Conservation (phyloP, 202 grass and related monocot genomes). For the Zizania palustris region DNA sequence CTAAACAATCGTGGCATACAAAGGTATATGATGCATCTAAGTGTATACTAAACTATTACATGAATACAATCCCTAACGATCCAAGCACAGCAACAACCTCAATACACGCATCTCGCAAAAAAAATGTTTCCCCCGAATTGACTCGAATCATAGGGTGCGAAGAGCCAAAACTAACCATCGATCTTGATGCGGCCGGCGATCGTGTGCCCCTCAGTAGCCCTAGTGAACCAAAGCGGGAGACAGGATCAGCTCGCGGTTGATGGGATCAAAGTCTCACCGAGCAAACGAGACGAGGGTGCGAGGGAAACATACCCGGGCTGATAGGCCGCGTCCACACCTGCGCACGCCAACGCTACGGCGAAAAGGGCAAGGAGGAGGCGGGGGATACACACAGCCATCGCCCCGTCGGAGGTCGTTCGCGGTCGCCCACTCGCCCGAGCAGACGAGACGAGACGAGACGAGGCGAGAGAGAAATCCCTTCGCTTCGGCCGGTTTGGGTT, state of each 20-base stretch:
- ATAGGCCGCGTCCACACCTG: slow-evolving; percentile 1
- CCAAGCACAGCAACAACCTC: slow-evolving; percentile 5
- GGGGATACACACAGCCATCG: slow-evolving; percentile 34
- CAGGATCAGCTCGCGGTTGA: slow-evolving; percentile 26
- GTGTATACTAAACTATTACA: neutral
- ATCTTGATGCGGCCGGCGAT: slow-evolving; percentile 86
- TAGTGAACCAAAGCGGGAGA: slow-evolving; percentile 32
- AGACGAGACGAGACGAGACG: neutral
- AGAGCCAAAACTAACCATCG: slow-evolving; percentile 50
- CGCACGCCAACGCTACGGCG: slow-evolving; percentile 23
- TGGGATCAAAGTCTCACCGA: slow-evolving; percentile 22
- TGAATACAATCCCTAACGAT: neutral
- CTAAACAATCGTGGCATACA: neutral
- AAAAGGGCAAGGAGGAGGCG: slow-evolving; percentile 12
- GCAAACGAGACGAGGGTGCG: neutral
- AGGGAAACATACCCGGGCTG: slow-evolving; percentile 42
- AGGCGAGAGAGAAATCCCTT: neutral
- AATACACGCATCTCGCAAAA: neutral
- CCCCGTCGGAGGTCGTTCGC: slow-evolving; percentile 33
- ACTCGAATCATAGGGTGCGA: neutral
- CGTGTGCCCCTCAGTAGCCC: slow-evolving; percentile 66
- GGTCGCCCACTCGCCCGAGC: no score
- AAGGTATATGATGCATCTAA: neutral
- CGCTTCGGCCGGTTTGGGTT: neutral
- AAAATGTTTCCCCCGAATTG: neutral